Conservation (phyloP, 2,329 filamentous ascomycete species). For the Chrysosporium keratinophilum region DNA sequence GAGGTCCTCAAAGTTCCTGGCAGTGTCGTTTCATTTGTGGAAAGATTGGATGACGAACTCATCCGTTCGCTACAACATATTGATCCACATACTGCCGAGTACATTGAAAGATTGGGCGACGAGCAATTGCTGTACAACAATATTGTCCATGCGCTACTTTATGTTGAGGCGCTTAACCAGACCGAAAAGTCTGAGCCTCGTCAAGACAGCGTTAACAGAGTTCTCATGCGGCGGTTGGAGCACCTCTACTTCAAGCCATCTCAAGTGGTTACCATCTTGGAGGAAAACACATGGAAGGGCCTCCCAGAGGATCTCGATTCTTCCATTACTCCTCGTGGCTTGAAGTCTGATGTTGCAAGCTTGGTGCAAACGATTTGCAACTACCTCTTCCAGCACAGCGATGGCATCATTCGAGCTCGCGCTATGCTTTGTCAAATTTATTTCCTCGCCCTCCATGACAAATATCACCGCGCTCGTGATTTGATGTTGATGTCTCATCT, state of each 20-base stretch:
- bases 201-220: conserved; percentile 82
- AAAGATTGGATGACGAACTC: conserved; percentile 93
- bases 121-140: conserved; percentile 85
- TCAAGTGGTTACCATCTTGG: conserved; percentile 83
- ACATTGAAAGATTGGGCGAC: conserved; percentile 88
- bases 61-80: conserved; percentile 95
- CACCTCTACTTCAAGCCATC: conserved; percentile 99
- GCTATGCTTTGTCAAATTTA: conserved; percentile 99
- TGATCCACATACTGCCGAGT: conserved; percentile 96
- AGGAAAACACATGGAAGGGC: conserved; percentile 86
- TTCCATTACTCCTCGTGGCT: conserved; percentile 62
- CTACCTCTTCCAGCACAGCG: conserved; percentile 88
- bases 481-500: conserved; percentile 99
- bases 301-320: conserved; percentile 64
- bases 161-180: conserved; percentile 71
- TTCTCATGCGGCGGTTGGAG: conserved; percentile 87
- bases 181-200: conserved; percentile 54
- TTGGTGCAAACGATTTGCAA: conserved; percentile 84
- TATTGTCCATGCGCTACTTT: conserved; percentile 78
- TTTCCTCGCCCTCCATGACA: conserved; percentile 91
- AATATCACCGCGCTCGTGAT: conserved; percentile 95
- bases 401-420: conserved; percentile 88
- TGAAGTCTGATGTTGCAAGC: conserved; percentile 54
- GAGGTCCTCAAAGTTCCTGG: conserved; percentile 86
- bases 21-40: conserved; percentile 86